A percentile compares a stretch with the other conserved stretches of the same genome.
phyloP scores from a whole-genome alignment of 179 eudicot species.

The Carnegiea gigantea region DNA sequence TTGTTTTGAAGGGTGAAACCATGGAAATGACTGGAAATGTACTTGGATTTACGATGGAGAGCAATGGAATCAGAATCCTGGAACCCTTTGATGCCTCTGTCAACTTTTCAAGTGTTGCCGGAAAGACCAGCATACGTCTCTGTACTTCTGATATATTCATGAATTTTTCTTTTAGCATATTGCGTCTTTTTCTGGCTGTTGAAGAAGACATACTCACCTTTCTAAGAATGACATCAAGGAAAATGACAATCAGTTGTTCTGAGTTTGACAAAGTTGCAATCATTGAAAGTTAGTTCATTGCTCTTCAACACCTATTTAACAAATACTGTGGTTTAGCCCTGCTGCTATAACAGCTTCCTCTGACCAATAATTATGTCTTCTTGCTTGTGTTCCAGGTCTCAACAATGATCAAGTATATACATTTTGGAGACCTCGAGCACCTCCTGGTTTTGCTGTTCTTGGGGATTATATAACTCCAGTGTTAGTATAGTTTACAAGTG shows the following conservation, averaged over 20 bases:
- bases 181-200: constrained; percentile 92
- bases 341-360: background rate
- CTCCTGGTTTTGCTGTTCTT: constrained; percentile 95
- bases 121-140: constrained; percentile 75
- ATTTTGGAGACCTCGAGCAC: constrained; percentile 99
- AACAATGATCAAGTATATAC: constrained; percentile 60
- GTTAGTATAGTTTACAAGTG: constrained; percentile 43
- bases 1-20: constrained; percentile 81
- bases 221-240: constrained; percentile 72
- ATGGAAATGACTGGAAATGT: constrained; percentile 81
- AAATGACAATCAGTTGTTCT: constrained; percentile 82
- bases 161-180: constrained; percentile 94
- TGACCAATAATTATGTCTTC: background rate
- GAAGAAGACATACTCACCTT: constrained; percentile 87
- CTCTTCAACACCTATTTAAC: constrained; percentile 2
- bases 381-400: constrained; percentile 43
- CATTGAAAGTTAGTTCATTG: constrained; percentile 55
- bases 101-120: constrained; percentile 73
- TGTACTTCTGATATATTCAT: constrained; percentile 85
- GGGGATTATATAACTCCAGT: constrained; percentile 94
- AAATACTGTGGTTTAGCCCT: background rate
- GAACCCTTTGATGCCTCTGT: constrained; percentile 95
- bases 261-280: constrained; percentile 95
- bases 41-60: constrained; percentile 91
- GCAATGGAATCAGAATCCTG: constrained; percentile 89